Base-by-base conservation (phyloP, 2,329 filamentous ascomycete genomes). In the Chaetomium sp. region DNA sequence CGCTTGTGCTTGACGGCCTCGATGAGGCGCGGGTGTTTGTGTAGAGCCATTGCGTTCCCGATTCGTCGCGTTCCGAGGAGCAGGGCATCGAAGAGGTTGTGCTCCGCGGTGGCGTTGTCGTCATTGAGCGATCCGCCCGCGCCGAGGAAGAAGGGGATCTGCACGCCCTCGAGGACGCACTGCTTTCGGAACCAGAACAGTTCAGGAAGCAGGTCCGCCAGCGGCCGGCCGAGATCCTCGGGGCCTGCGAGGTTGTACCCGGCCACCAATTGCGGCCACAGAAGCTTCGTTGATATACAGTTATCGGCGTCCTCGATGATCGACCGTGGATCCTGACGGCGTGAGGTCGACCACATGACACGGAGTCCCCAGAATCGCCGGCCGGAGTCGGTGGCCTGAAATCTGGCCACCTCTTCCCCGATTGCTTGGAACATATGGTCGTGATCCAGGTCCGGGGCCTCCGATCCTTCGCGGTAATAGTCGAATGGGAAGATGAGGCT, bases 61-160 rank as follows among this genome's bases (percentile, higher is more conserved):
- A 99, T 96, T 65, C 95, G 87, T 60, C 94, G 83, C 0, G 93
- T 94, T 2, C 93, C 93, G 6, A 98, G 84, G 9, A 97, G 80
- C 16, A 98, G 84, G 0, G 93, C 93, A 75, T 97, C 93, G 75
- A 93, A 97, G 3, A 98, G 83, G 76, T 97, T 97, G 67, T 79
- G 72, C 72, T 97, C 93, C 0, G 90, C 89, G 23, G 82, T 83
- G 70, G 87, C 93, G 67, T 82, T n/a, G 38, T 25, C 27, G 10
- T 45, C 23, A 27, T 92, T 92, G 0, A 96, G 85, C 38, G 88
- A 92, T 78, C 97, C 93, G 69, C 93, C 94, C 0, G 94, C 93
- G 75, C 97, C 93, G 80, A 98, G 96, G 81, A 96, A 96, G 80
- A 97, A 97, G 0, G 94, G 94, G 10, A 99, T 87, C 57, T 92